phyloP scores from a whole-genome alignment of 306 rosid genomes.

The Corylus heterophylla region DNA sequence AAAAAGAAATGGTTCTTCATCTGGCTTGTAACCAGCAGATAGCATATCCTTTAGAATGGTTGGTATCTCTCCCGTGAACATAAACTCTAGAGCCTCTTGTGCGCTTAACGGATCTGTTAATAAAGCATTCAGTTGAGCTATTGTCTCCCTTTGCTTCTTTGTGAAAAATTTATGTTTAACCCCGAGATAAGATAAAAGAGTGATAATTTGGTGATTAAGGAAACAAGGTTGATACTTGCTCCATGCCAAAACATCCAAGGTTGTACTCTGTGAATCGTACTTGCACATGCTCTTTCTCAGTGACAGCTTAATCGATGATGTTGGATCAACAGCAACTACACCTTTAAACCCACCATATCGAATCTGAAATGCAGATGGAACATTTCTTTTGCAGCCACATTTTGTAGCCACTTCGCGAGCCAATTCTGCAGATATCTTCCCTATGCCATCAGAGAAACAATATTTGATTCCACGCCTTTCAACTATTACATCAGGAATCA shows the following conservation, averaged over 20 bases:
- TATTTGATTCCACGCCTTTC: neutral
- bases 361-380: conserved; percentile 52
- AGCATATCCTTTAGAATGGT: conserved; percentile 37
- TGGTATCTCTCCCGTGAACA: conserved; percentile 36
- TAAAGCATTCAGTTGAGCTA: conserved; percentile 28
- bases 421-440: conserved; percentile 38
- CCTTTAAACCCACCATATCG: conserved; percentile 49
- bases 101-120: conserved; percentile 36
- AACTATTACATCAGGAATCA: conserved; percentile 33
- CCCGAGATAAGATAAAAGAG: conserved; percentile 43
- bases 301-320: conserved; percentile 28
- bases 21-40: conserved; percentile 34
- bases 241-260: conserved; percentile 38
- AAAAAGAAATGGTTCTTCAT: conserved; percentile 43
- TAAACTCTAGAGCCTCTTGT: conserved; percentile 27
- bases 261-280: conserved; percentile 30
- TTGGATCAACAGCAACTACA: conserved; percentile 50
- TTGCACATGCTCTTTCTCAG: conserved; percentile 45
- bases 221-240: conserved; percentile 46
- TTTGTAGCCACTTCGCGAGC: conserved; percentile 41
- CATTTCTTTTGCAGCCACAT: conserved; percentile 23
- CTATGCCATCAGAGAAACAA: conserved; percentile 54
- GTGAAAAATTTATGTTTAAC: conserved; percentile 26
- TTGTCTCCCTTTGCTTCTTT: conserved; percentile 26
- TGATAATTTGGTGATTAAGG: conserved; percentile 43